phyloP scores from a whole-genome alignment of 768 basidiomycete genomes.

The Pleurotus eryngii region DNA sequence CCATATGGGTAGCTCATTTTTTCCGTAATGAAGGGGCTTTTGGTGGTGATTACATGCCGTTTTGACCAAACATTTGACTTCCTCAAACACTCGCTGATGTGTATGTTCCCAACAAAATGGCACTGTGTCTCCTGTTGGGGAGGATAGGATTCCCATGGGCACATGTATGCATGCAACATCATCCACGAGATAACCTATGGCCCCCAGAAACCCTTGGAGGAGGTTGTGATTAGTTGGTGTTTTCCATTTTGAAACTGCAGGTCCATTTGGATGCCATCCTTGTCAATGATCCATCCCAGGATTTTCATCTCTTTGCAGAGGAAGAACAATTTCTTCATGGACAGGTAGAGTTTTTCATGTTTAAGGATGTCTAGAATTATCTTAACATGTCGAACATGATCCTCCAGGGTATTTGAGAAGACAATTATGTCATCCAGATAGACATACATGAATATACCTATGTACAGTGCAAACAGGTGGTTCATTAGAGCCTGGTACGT shows the following conservation, averaged over 20 bases:
- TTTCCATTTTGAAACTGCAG: conserved; percentile 17
- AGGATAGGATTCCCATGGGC: conserved; percentile 9
- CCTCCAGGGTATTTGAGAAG: too few species aligned
- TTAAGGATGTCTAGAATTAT: conserved; percentile 23
- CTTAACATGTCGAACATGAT: conserved; percentile 15
- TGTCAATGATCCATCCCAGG: conserved; percentile 20
- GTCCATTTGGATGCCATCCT: conserved; percentile 26
- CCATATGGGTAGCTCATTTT: conserved; percentile 8
- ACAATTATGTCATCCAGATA: too few species aligned
- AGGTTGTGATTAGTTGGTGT: too few species aligned
- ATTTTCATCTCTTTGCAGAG: conserved; percentile 12
- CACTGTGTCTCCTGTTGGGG: conserved; percentile 8
- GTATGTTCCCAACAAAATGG: conserved; percentile 10
- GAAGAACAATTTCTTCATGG: conserved; percentile 20
- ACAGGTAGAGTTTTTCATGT: conserved; percentile 23
- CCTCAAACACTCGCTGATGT: conserved; percentile 18
- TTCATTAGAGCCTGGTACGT: too few species aligned
- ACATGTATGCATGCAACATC: too few species aligned
- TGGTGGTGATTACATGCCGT: background rate
- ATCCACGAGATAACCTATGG: too few species aligned
- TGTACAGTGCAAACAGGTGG: too few species aligned
- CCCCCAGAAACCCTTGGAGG: too few species aligned
- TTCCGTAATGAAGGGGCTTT: conserved; percentile 11
- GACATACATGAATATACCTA: too few species aligned
- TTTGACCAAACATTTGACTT: conserved; percentile 18